Base-by-base conservation (phyloP, 495 filamentous ascomycete species). In the Hypoxylon intermedium region DNA sequence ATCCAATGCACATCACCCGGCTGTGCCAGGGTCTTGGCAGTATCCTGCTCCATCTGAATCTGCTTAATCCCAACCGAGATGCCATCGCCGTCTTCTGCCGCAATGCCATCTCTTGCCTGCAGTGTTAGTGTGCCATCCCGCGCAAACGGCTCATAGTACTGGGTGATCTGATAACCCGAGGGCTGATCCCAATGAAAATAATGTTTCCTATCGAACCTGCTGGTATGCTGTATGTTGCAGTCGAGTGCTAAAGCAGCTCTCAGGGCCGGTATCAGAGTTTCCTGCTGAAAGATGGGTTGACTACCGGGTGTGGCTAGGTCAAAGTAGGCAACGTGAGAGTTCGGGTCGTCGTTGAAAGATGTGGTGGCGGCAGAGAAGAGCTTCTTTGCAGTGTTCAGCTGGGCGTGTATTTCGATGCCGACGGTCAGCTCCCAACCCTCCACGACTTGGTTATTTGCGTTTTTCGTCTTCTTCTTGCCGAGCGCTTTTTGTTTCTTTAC, bases 171-270 rank as follows among this genome's bases (percentile, higher is more conserved):
- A 73, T 98, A 99, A 0, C 94, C 94, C 0, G 88, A 79, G 5
- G 95, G 94, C 70, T 99, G 94, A 73, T 99, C 94, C 82, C 92
- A 93, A 75, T 97, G 95, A 74, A 97, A 97, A 71, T 99, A 99
- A 68, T 99, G 94, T 71, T 99, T 99, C 44, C 94, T 83, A 74
- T 99, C 94, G 73, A 95, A 99, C 26, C 82, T 82, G 67, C 91
- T 95, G 41, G 81, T 80, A 1, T 73, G 79, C 68, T 92, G 85
- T 43, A 97, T 83, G 0, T 85, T 71, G 74, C 94, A 98, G 40
- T 85, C 83, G 26, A 99, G 78, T 1, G 92, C 92, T 11, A 97
- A 71, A 1, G 93, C 93, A 26, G 94, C 92, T 48, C 94, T 87
- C 19, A 99, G 70, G 21, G 94, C 94, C 30, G 94, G 95, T 12